Evolutionary conservation across 2,329 filamentous ascomycete species (phyloP), one percentile per base, ranked within the genome.

Genomic region (Beauveria australis): DNA sequence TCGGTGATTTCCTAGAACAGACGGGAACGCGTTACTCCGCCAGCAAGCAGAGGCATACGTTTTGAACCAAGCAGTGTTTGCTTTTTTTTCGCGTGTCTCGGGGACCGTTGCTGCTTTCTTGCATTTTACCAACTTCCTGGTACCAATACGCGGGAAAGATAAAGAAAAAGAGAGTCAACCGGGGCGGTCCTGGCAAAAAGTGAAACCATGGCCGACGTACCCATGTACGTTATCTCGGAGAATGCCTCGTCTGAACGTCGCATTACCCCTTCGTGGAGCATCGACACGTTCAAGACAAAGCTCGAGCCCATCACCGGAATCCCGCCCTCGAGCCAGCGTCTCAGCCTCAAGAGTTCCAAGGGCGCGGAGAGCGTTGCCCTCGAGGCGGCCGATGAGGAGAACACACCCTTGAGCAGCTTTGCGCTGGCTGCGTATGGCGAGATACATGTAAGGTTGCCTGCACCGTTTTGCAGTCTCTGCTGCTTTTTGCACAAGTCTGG

Each of bases 281-380:
- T 99, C 70, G 80, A 82, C 60, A 87, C 91, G 68, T 82, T 97
- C 68, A 96, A 93, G 77, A 76, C 81, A 58, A 95, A 94, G 74
- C 86, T 99, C 56, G 93, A 97, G 75, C 89, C 91, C 63, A 87
- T 97, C 75, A 97, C 93, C 2, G 94, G 94, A 63, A 86, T 97
- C 43, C 93, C 94, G 18, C 89, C 92, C 12, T 82, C 82, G 33
- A 86, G 82, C 63, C 94, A 97, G 74, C 84, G 80, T 64, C 81
- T 99, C 63, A 86, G 80, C 33, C 79, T 97, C 70, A 89, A 87
- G 71, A 78, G 86, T 18, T 79, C 82, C 40, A 75, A 77, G 61
- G 71, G 71, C 40, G 81, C 85, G 67, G 81, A 86, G 64, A 79
- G 79, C 63, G 80, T 90, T 65, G 74, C 87, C 57, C 78, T 95